phyloP scores from a whole-genome alignment of 352 stramenopile species.

The Lagenidium giganteum region DNA sequence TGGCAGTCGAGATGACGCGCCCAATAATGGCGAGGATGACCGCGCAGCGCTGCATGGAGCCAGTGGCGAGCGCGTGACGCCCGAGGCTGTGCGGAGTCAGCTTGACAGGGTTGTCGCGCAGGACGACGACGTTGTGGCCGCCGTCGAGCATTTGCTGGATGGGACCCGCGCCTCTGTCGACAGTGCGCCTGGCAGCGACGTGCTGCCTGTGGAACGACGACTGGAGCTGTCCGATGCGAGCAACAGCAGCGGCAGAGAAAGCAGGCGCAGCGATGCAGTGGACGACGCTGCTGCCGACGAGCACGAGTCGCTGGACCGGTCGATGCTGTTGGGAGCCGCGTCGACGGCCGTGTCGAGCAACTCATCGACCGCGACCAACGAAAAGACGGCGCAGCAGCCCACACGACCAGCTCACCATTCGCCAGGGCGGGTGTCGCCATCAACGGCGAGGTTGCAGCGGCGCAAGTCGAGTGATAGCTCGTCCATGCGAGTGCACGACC shows the following conservation, averaged over 20 bases:
- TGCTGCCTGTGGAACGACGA: no score
- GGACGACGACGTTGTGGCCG: neutral
- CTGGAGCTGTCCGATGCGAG: slow-evolving; percentile 1
- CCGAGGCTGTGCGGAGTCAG: slow-evolving; percentile 1
- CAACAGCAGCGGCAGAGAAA: slow-evolving; percentile 12
- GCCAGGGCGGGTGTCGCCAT: no score
- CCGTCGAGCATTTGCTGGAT: slow-evolving; percentile 2
- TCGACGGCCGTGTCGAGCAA: slow-evolving; percentile 8
- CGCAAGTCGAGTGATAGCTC: slow-evolving; percentile 2
- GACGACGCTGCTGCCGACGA: slow-evolving; percentile 2
- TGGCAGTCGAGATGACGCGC: no score
- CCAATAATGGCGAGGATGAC: no score
- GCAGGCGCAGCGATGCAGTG: slow-evolving; percentile 1
- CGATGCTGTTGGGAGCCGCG: slow-evolving; percentile 45
- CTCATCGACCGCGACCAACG: slow-evolving; percentile 1
- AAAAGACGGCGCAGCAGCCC: slow-evolving; percentile 12
- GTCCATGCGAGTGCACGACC: slow-evolving; percentile 21
- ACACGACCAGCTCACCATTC: no score
- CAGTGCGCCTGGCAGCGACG: neutral
- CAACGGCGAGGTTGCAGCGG: no score
- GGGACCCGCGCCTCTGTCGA: no score
- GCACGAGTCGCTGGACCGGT: slow-evolving; percentile 39
- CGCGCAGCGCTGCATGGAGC: no score
- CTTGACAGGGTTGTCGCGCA: neutral
- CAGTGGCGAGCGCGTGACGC: slow-evolving; percentile 2